Base-by-base conservation (phyloP, 352 stramenopile genomes). In the Aphanomyces cochlioides region DNA sequence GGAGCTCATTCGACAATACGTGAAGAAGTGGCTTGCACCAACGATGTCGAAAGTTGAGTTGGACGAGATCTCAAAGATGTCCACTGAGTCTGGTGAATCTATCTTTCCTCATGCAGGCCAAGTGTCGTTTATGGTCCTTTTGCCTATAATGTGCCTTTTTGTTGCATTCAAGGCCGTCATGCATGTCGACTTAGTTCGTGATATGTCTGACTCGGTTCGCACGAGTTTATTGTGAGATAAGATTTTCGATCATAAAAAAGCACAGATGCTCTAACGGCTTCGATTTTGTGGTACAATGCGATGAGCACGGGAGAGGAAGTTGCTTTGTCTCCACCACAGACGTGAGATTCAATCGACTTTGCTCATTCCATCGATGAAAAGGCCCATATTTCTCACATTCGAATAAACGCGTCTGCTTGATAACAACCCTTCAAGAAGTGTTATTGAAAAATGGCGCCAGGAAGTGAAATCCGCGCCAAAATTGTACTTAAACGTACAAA, bases 71-170 rank as follows among this genome's bases (percentile, higher is more conserved):
- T 7, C 15, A 37, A 1, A 39, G 10, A 21, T 38, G 2, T 12
- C 50, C 7, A n/a, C 50, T 58, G 50, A 38, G 50, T 10, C n/a
- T 10, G 54, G 54, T 10, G 36, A 17, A 57, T 48, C n/a, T 40
- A 41, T 48, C 36, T 21, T 4, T 4, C 60, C 50, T 17, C 47
- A 73, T 3, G 45, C 66, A 58, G 84, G 87, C 69, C 60, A 60
- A 21, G 85, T 81, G 19, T 89, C 82, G 12, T 84, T 85, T 36
- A 61, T 90, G n/a, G 82, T 92, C 47, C 72, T 92, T n/a, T 69
- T 91, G 45, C 80, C 85, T 7, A 82, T 92, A 47, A 59, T 90
- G 59, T 67, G 84, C 43, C 79, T 81, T 15, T 82, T 87, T 53
- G 43, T 82, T 48, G 82, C 77, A 28, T 75, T 92, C 39, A 67